phyloP scores from a whole-genome alignment of 2,329 filamentous ascomycete species.

The Furcasterigmium sp. region DNA sequence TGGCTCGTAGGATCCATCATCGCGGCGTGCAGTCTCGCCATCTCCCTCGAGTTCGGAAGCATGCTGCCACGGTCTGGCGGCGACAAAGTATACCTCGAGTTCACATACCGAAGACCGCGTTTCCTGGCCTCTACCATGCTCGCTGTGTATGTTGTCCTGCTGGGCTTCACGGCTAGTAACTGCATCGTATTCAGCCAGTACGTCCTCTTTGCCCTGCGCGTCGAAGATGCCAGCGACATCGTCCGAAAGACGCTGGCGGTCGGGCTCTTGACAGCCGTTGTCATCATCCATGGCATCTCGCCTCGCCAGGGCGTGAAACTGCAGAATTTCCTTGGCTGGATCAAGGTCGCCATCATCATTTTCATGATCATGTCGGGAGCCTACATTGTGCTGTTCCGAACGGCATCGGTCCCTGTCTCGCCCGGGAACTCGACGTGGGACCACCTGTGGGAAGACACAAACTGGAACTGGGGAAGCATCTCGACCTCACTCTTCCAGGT shows the following conservation, averaged over 20 bases:
- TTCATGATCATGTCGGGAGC: slow-evolving; percentile 59
- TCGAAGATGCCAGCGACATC: slow-evolving; percentile 42
- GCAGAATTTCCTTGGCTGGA: slow-evolving; percentile 57
- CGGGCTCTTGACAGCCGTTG: slow-evolving; percentile 50
- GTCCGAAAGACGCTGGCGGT: slow-evolving; percentile 52
- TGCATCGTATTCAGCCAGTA: slow-evolving; percentile 67
- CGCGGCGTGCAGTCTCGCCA: slow-evolving; percentile 54
- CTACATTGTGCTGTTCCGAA: slow-evolving; percentile 49
- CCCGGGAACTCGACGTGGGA: slow-evolving; percentile 34
- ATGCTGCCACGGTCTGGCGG: slow-evolving; percentile 67
- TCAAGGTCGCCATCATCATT: slow-evolving; percentile 54
- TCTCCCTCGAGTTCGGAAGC: slow-evolving; percentile 63
- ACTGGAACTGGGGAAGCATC: slow-evolving; percentile 65
- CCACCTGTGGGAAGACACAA: slow-evolving; percentile 56
- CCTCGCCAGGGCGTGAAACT: slow-evolving; percentile 51
- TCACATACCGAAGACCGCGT: slow-evolving; percentile 57
- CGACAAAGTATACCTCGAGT: slow-evolving; percentile 67
- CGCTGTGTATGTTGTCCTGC: slow-evolving; percentile 56
- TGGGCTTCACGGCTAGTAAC: slow-evolving; percentile 66
- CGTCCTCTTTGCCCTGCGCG: slow-evolving; percentile 50
- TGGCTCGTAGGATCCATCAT: slow-evolving; percentile 61
- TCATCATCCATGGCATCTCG: slow-evolving; percentile 53
- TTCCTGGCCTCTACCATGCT: slow-evolving; percentile 61
- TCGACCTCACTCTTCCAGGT: slow-evolving; percentile 64
- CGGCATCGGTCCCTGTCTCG: slow-evolving; percentile 7